Conservation (phyloP, 148 eudicot genomes). For the Bassia scoparia region DNA sequence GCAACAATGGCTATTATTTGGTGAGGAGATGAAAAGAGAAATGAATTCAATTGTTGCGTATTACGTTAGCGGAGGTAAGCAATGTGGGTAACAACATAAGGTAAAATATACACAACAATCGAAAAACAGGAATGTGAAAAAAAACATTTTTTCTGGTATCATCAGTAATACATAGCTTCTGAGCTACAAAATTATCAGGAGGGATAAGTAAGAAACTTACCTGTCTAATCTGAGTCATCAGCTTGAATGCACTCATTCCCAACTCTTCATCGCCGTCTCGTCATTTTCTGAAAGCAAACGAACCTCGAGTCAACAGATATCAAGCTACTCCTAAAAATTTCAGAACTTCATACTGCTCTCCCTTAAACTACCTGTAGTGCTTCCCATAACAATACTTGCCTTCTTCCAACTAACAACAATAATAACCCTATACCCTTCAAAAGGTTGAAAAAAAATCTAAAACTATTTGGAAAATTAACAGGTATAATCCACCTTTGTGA, state of each 20-base stretch:
- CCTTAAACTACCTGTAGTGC: not conserved
- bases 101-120: not conserved
- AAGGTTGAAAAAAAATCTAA: not conserved
- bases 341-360: not conserved
- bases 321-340: not conserved
- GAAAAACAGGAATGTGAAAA: not conserved
- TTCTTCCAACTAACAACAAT: not conserved
- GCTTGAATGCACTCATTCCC: constrained; percentile 29
- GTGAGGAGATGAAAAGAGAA: no score
- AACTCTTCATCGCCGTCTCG: constrained; percentile 38
- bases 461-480: no score
- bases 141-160: no score
- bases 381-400: not conserved
- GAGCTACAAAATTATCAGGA: not conserved
- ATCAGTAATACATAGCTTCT: constrained; percentile 12
- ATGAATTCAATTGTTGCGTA: no score
- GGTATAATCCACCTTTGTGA: no score
- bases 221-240: constrained; percentile 28
- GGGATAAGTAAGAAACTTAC: constrained; percentile 27
- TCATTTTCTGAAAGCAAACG: constrained; percentile 43
- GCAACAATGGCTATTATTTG: no score
- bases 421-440: not conserved
- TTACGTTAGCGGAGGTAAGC: no score
- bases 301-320: not conserved
- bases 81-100: no score